Conservation (phyloP, 1,284 basidiomycete species). For the Ceratobasidium sp. region DNA sequence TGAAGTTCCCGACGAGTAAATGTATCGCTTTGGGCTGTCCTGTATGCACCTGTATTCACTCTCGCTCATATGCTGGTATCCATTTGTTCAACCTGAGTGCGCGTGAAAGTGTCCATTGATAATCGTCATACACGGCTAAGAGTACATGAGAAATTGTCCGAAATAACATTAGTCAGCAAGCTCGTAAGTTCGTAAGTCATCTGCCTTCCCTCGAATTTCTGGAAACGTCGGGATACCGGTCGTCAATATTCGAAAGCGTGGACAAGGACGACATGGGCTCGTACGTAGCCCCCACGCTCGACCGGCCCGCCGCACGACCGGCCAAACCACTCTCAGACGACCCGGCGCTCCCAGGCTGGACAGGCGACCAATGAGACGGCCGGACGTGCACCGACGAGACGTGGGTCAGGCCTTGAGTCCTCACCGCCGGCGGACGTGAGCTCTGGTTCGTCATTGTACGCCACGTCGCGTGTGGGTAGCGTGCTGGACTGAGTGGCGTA, state of each 20-base stretch:
- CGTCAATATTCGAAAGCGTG: slow-evolving; percentile 21
- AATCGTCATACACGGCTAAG: background rate
- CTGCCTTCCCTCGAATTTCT: background rate
- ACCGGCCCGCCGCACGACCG: slow-evolving; percentile 9
- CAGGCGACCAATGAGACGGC: slow-evolving; percentile 6
- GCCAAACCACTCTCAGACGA: slow-evolving; percentile 20
- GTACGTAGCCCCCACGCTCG: background rate
- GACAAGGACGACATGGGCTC: slow-evolving; percentile 8
- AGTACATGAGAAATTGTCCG: background rate
- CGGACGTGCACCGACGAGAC: background rate
- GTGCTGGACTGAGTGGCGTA: slow-evolving; percentile 36
- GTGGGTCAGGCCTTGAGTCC: background rate
- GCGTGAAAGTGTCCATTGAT: background rate
- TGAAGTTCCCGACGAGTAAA: slow-evolving; percentile 92
- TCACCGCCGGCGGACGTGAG: background rate
- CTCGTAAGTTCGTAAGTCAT: slow-evolving; percentile 6
- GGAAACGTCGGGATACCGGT: slow-evolving; percentile 10
- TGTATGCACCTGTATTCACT: slow-evolving; percentile 33
- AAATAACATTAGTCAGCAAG: background rate
- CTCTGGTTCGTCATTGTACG: background rate
- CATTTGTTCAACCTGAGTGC: slow-evolving; percentile 16
- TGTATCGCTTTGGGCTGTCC: slow-evolving; percentile 9
- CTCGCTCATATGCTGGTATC: slow-evolving; percentile 31
- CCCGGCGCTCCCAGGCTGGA: background rate
- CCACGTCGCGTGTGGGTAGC: slow-evolving; percentile 26